phyloP scores from a whole-genome alignment of 441 rosid genomes.

The Croton setiger region DNA sequence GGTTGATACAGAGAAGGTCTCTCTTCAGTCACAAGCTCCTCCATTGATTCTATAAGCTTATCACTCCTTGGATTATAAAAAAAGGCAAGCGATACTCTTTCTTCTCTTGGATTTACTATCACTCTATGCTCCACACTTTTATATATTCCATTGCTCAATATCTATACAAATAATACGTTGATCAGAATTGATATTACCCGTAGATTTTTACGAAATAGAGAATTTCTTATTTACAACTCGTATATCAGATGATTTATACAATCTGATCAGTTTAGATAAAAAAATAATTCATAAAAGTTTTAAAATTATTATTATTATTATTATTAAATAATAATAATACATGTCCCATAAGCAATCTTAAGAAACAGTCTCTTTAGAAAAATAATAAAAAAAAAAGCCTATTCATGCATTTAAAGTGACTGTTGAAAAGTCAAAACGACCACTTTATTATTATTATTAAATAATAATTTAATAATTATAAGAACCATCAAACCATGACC shows the following conservation, averaged over 20 bases:
- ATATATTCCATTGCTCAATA: slow-evolving; percentile 73
- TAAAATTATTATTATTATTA: too few relatives aligned
- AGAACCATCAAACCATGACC: background rate
- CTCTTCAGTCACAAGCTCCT: slow-evolving; percentile 54
- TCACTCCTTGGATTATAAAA: slow-evolving; percentile 91
- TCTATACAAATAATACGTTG: slow-evolving; percentile 25
- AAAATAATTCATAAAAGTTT: too few relatives aligned
- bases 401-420: background rate
- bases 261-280: too few relatives aligned
- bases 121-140: slow-evolving; percentile 92
- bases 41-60: slow-evolving; percentile 60
- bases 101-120: slow-evolving; percentile 58
- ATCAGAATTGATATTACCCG: background rate
- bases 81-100: slow-evolving; percentile 76
- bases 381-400: too few relatives aligned
- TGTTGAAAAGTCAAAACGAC: slow-evolving; percentile 1
- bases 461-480: background rate
- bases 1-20: slow-evolving; percentile 56
- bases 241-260: too few relatives aligned
- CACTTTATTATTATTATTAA: too few relatives aligned
- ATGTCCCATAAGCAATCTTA: too few relatives aligned
- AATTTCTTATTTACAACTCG: too few relatives aligned
- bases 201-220: too few relatives aligned
- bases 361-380: too few relatives aligned
- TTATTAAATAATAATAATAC: too few relatives aligned